Conservation (phyloP, 768 basidiomycete genomes). For the Calocybe gangraenosa region DNA sequence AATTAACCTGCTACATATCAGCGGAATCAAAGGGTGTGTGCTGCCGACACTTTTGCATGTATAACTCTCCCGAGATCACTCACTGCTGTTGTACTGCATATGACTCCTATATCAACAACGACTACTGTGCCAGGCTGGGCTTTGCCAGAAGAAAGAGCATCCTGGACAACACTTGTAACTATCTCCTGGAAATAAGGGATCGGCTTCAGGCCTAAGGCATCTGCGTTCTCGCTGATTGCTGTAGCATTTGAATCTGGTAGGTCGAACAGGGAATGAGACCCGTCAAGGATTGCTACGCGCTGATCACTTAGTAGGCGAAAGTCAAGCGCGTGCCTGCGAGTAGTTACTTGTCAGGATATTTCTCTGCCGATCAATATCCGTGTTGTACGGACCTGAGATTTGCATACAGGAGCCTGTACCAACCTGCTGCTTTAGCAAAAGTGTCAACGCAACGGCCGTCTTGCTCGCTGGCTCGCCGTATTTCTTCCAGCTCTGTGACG, state of each 20-base stretch:
- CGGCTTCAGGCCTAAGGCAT: conserved; percentile 42
- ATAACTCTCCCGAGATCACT: conserved; percentile 44
- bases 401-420: conserved; percentile 74
- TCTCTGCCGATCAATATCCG: neutral
- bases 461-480: conserved; percentile 32
- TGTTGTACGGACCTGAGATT: conserved; percentile 49
- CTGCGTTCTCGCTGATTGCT: conserved; percentile 2
- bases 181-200: conserved; percentile 58
- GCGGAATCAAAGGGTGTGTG: neutral
- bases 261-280: conserved; percentile 55
- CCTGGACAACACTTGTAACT: conserved; percentile 45
- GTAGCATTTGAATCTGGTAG: conserved; percentile 13
- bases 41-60: conserved; percentile 14
- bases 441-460: conserved; percentile 45
- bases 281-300: conserved; percentile 72
- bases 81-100: conserved; percentile 51
- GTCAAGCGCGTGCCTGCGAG: conserved; percentile 68
- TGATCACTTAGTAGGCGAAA: conserved; percentile 68
- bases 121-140: conserved; percentile 40
- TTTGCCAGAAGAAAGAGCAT: conserved; percentile 26
- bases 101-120: conserved; percentile 55
- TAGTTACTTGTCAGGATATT: neutral
- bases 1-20: neutral
- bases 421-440: conserved; percentile 77
- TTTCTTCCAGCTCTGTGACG: conserved; percentile 63